Evolutionary conservation across 805 yeast species (phyloP), one percentile per base, ranked within the genome.

Genomic region (Wickerhamiella allomyrinae): DNA sequence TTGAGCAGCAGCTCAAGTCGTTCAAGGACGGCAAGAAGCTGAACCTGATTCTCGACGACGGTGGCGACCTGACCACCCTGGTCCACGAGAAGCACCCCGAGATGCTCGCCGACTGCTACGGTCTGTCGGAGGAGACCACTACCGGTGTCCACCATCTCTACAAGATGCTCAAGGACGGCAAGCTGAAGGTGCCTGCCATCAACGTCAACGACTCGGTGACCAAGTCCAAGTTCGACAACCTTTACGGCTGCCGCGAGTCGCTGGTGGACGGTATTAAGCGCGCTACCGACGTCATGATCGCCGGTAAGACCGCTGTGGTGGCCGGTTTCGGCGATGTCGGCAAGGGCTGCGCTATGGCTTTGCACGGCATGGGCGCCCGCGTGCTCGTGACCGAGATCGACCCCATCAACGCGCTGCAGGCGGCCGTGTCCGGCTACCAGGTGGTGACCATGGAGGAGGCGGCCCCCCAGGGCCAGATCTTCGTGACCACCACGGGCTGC

Each of bases 301-400:
- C 96, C 56, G 98, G 98, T 73, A 89, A 89, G 75, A 91, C 84
- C 62, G 94, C 97, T 49, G 93, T 89, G 58, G 97, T 89, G 59
- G 96, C 95, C 49, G 98, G 98, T 71, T 89, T 79, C 74, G 98
- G 98, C 77, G 98, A 89, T 66, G 98, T 89, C 63, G 98, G 98
- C 74, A 89, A 89, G 74, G 98, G 98, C 68, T 89, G 98, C 77
- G 96, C 95, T 66, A 81, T 86, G 84, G 95, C 98, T 54, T 77
- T 91, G 61, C 80, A 84, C 71, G 87, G 93, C 64, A 87, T 89
- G 96, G 98, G 98, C 74, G 95, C 98, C 55, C 83, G 95, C 69
- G 98, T 89, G 58, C 76, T 91, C 54, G 86, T 89, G 61, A 81
- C 97, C 56, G 98, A 89, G 75, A 73, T 89, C 60, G 98, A 89